Conservation (phyloP, 352 stramenopile genomes). For the Phytopythium montanum region DNA sequence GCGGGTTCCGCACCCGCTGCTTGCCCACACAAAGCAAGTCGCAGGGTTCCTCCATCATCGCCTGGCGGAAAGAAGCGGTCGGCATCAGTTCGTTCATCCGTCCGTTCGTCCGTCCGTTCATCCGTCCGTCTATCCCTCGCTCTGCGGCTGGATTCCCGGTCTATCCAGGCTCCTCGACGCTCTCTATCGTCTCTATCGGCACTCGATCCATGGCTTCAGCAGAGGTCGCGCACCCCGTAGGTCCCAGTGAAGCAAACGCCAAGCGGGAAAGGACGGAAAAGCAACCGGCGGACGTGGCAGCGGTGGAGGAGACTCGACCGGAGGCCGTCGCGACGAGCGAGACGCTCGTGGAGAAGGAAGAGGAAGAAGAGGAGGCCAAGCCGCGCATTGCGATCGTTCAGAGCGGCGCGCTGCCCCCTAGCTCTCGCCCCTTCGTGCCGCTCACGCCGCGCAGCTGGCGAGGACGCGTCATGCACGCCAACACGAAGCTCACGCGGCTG, state of each 20-base stretch:
- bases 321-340: neutral
- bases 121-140: neutral
- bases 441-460: slow-evolving; percentile 47
- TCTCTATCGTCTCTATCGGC: neutral
- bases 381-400: neutral
- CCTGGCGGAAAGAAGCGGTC: neutral
- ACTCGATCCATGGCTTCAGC: neutral
- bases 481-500: slow-evolving; percentile 64
- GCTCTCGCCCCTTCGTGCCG: slow-evolving; percentile 38
- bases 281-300: neutral
- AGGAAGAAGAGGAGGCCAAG: slow-evolving; percentile 4
- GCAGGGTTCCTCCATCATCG: neutral
- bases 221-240: neutral
- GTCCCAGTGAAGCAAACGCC: neutral
- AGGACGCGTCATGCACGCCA: slow-evolving; percentile 47
- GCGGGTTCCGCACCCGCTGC: neutral
- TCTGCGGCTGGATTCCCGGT: slow-evolving; percentile 1
- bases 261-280: neutral
- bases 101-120: no score
- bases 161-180: neutral
- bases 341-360: neutral
- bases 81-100: neutral
- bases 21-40: neutral
- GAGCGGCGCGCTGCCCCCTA: neutral
- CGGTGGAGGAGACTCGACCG: neutral